Conservation (phyloP, 805 yeast genomes). For the Wickerhamomyces chambardii region DNA sequence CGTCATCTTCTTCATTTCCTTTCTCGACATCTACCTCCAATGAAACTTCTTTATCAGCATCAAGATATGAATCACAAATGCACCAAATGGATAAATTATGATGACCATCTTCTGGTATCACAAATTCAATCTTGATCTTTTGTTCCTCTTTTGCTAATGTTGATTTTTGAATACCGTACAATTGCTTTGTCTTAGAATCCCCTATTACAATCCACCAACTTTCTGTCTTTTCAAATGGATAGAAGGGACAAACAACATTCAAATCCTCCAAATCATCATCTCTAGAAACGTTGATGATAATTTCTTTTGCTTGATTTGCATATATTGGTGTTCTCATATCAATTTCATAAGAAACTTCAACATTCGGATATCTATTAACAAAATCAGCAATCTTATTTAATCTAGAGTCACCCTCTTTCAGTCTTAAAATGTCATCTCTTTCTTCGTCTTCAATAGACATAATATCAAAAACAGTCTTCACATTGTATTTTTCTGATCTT, state of each 20-base stretch:
- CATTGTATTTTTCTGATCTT: slow-evolving; percentile 43
- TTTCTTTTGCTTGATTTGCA: slow-evolving; percentile 37
- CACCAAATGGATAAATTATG: slow-evolving; percentile 70
- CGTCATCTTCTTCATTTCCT: slow-evolving; percentile 18
- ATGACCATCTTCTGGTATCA: slow-evolving; percentile 51
- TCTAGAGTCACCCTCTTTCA: slow-evolving; percentile 37
- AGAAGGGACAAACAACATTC: slow-evolving; percentile 47
- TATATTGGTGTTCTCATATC: slow-evolving; percentile 29
- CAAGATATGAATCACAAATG: slow-evolving; percentile 86
- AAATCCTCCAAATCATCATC: slow-evolving; percentile 77
- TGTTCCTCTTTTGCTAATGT: slow-evolving; percentile 43
- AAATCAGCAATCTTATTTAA: slow-evolving; percentile 71
- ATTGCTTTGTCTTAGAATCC: slow-evolving; percentile 43
- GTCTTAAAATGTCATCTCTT: slow-evolving; percentile 50
- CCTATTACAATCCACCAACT: slow-evolving; percentile 91
- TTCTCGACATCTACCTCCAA: slow-evolving; percentile 37
- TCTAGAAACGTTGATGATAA: slow-evolving; percentile 43
- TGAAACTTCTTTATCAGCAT: slow-evolving; percentile 77
- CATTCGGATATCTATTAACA: slow-evolving; percentile 83
- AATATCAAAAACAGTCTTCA: slow-evolving; percentile 73
- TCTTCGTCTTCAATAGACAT: slow-evolving; percentile 68
- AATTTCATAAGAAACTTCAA: slow-evolving; percentile 56
- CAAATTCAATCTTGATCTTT: slow-evolving; percentile 41
- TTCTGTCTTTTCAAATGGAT: slow-evolving; percentile 53
- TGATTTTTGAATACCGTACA: slow-evolving; percentile 68